Evolutionary conservation across 2,329 filamentous ascomycete species (phyloP).

Genomic region (Aspergillus ochraceoroseus): DNA sequence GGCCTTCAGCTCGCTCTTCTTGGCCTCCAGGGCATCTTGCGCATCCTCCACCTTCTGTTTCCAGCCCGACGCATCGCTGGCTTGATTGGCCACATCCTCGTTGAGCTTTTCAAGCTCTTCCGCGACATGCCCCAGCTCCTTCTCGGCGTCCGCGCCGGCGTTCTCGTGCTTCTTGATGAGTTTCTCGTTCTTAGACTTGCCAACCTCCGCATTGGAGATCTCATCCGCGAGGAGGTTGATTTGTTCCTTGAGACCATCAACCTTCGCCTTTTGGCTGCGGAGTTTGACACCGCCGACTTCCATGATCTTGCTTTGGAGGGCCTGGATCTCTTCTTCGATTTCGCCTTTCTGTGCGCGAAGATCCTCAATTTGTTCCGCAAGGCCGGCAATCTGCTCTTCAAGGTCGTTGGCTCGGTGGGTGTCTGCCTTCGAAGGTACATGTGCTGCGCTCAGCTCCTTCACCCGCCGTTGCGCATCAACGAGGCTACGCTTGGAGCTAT

Average conservation of each 20-base stretch:
- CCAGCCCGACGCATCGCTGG: constrained; percentile 67
- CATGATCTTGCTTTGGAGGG: constrained; percentile 95
- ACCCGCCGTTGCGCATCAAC: constrained; percentile 78
- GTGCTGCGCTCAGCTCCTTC: constrained; percentile 74
- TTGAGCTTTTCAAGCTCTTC: constrained; percentile 73
- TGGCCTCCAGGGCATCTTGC: constrained; percentile 67
- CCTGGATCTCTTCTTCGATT: constrained; percentile 88
- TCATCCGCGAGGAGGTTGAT: constrained; percentile 75
- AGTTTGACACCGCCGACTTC: constrained; percentile 92
- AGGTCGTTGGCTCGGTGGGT: constrained; percentile 67
- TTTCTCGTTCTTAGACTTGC: constrained; percentile 90
- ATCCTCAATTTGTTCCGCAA: constrained; percentile 73
- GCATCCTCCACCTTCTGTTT: constrained; percentile 73
- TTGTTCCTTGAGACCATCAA: constrained; percentile 82
- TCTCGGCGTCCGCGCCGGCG: constrained; percentile 69
- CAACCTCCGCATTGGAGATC: constrained; percentile 79
- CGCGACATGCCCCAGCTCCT: constrained; percentile 68
- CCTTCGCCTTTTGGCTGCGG: constrained; percentile 80
- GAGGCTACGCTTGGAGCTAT: constrained; percentile 79
- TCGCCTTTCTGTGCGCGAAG: constrained; percentile 80
- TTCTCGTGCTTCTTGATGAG: constrained; percentile 82
- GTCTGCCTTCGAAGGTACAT: constrained; percentile 75
- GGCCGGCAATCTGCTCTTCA: constrained; percentile 69
- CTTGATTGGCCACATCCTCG: constrained; percentile 71
- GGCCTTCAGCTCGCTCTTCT: constrained; percentile 71